Evolutionary conservation across 2,329 filamentous ascomycete species (phyloP), one percentile per base, ranked within the genome.

Genomic region (Colletotrichum eremochloae): DNA sequence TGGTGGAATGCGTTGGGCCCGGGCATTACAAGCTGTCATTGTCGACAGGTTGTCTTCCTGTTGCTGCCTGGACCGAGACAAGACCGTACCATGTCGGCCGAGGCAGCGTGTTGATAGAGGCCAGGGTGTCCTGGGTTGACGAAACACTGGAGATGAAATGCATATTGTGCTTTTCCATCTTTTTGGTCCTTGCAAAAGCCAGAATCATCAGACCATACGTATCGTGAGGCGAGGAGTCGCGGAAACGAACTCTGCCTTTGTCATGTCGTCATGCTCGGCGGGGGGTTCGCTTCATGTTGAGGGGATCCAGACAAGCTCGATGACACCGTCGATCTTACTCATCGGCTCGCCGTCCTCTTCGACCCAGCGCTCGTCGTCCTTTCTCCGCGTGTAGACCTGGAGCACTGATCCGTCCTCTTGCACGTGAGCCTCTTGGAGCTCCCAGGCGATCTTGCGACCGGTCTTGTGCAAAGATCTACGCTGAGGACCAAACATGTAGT

Each of bases 221-320:
- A 55, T 72, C 70, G 42, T 69, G 61, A 62, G 66, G 60, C 24
- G 55, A 60, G 33, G 31, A 48, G 40, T 61, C 42, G 31, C 42
- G 18, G 24, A n/a, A 38, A 18, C 31, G 42, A 18, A 5, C 31
- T 60, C 52, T 48, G 55, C 60, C 48, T 56, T 46, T 72, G 48
- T 72, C 70, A 46, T 72, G 38, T 72, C 70, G 55, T 72, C 60
- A 38, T 72, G 66, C 61, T 70, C 66, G 55, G 60, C 31, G 48
- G 7, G 33, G 55, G 60, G 69, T 24, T 36, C 53, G n/a, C 67
- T 57, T 72, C 66, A 72, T 69, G 66, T 56, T 12, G 76, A 75
- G 18, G 86, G 84, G 52, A 89, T 81, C 88, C 88, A 90, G 64
- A 90, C 84, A 69, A 90, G 80, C 80, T 90, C 88, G 56, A 90